Evolutionary conservation across 106 monocot species (phyloP).

Genomic region (Dendrobium huoshanense): DNA sequence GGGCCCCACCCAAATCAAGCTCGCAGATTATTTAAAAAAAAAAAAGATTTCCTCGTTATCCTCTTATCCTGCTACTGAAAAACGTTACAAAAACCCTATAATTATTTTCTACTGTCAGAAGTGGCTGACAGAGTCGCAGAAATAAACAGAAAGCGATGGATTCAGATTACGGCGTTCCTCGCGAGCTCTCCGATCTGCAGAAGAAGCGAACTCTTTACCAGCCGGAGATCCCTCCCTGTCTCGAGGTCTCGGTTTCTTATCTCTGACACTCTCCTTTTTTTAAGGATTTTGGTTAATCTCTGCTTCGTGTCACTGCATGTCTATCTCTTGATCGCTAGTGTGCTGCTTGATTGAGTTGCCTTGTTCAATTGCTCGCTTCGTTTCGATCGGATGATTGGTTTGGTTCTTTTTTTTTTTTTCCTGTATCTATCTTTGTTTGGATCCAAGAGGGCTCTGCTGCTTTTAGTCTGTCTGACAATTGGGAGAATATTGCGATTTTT

Average conservation of each 20-base stretch:
- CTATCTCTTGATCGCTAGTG: not conserved
- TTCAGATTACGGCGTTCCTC: conserved; percentile 48
- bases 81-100: too few relatives aligned
- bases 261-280: not conserved
- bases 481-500: not conserved
- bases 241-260: conserved; percentile 29
- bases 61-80: too few relatives aligned
- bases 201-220: conserved; percentile 47
- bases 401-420: not conserved
- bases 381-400: not conserved
- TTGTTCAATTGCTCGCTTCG: not conserved
- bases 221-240: conserved; percentile 64
- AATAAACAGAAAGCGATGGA: conserved; percentile 23
- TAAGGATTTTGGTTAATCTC: not conserved
- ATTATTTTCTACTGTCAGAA: too few relatives aligned
- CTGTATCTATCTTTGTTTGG: not conserved
- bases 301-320: not conserved
- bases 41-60: too few relatives aligned
- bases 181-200: conserved; percentile 56
- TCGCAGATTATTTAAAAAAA: too few relatives aligned
- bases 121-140: too few relatives aligned
- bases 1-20: too few relatives aligned
- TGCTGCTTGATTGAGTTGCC: not conserved
- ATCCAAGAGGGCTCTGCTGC: not conserved
- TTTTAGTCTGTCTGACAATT: not conserved